These are phyloP conservation scores for Leptomonas seymouri DNA, from an alignment of 208 protist genomes.

Conservation along the genomic window DNA sequence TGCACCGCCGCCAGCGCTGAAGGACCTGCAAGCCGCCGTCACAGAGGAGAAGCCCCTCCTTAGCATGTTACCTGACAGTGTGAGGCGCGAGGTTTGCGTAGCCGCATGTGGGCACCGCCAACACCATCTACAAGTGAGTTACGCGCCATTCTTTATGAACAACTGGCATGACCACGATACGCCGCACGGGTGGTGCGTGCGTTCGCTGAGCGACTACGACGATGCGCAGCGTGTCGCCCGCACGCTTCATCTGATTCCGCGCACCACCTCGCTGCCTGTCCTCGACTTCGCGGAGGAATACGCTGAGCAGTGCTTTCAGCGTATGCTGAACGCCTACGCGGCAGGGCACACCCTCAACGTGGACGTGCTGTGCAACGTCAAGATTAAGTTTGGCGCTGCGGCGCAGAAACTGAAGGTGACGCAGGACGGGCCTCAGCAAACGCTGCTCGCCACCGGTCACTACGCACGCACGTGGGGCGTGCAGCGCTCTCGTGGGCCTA, in stretches of 20 bases:
- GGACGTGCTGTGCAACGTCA: slow-evolving; percentile 79
- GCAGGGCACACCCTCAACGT: slow-evolving; percentile 75
- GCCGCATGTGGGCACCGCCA: background rate
- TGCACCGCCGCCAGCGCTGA: slow-evolving; percentile 4
- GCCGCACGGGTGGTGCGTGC: slow-evolving; percentile 52
- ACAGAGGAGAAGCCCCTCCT: slow-evolving; percentile 3
- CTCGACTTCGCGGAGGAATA: slow-evolving; percentile 58
- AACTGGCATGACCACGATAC: slow-evolving; percentile 67
- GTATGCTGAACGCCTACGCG: slow-evolving; percentile 72
- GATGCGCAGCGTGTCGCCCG: slow-evolving; percentile 68
- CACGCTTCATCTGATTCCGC: slow-evolving; percentile 36
- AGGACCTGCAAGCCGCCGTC: slow-evolving; percentile 10
- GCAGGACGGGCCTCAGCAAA: background rate
- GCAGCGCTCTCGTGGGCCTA: background rate
- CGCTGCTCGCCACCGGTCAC: slow-evolving; percentile 75
- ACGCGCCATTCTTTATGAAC: slow-evolving; percentile 62
- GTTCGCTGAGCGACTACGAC: slow-evolving; percentile 53
- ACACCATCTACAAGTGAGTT: slow-evolving; percentile 20
- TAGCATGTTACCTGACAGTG: slow-evolving; percentile 1
- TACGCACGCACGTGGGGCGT: slow-evolving; percentile 63
- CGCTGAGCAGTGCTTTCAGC: slow-evolving; percentile 65
- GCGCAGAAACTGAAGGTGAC: slow-evolving; percentile 26
- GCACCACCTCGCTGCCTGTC: slow-evolving; percentile 31
- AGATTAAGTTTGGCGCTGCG: slow-evolving; percentile 76
- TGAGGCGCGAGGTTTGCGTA: background rate